Evolutionary conservation across 495 filamentous ascomycete genomes (phyloP), one percentile per base, ranked within the genome.

Genomic region (Aspergillus funiculosus): DNA sequence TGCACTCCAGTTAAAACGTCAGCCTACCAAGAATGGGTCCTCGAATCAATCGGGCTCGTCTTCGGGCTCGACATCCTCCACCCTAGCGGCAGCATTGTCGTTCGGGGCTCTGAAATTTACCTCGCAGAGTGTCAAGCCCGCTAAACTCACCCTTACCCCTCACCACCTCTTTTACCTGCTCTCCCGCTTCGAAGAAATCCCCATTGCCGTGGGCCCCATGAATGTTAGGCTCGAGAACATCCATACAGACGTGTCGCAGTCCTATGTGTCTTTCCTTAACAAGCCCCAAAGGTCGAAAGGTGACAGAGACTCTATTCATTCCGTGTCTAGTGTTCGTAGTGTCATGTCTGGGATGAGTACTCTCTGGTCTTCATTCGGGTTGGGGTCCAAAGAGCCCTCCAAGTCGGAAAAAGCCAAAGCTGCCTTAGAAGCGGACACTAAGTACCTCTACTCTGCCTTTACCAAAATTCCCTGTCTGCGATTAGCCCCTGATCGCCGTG

Each of bases 81-180:
- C 74, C 20, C 75, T 95, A 32, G 86, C 89, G 9, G 78, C 87
- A 1, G 88, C 92, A 31, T 72, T 97, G 26, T 94, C 91, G 26
- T 80, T 94, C 28, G 86, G 89, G 34, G 79, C 85, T 34, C 67
- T 95, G 48, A 87, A 74, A 53, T 94, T 96, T 61, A 79, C 86
- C 29, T 90, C 90, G 21, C 82, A 85, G 57, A 83, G 72, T 50
- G 75, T 88, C 56, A 95, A 92, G 67, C 86, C 90, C 31, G 85
- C 85, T 27, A 96, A 91, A 71, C 71, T 98, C 41, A 87, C 88
- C 21, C 77, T 98, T 35, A 97, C 92, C n/a, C 87, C 92, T 14
- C 92, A 98, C 52, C 92, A 98, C 67, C 79, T 98, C 26, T 98
- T 94, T 71, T 98, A 95, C 61, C 77, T 98, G 19, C 76, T 98